Conservation (phyloP, 2,329 filamentous ascomycete genomes). For the Alternaria sp. region DNA sequence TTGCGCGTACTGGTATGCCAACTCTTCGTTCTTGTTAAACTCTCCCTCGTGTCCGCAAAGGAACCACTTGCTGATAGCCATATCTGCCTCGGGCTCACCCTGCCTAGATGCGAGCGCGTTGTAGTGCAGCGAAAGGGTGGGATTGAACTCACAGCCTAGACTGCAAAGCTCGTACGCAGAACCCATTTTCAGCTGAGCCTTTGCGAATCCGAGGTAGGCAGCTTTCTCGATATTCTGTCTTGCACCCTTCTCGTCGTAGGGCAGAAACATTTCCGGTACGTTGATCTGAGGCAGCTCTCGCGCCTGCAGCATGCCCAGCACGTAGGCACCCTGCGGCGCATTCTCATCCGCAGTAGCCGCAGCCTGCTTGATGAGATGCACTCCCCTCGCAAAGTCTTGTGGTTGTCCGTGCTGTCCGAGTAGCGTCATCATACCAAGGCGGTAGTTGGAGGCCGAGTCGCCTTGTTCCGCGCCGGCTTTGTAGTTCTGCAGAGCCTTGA, state of each 20-base stretch:
- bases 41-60: slow-evolving; percentile 91
- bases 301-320: slow-evolving; percentile 92
- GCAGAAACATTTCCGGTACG: slow-evolving; percentile 74
- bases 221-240: slow-evolving; percentile 94
- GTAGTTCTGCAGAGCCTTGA: slow-evolving; percentile 91
- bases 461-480: slow-evolving; percentile 76
- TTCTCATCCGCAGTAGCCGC: slow-evolving; percentile 93
- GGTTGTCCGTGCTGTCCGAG: slow-evolving; percentile 90
- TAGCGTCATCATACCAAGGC: slow-evolving; percentile 96
- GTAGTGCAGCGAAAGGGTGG: slow-evolving; percentile 91
- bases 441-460: slow-evolving; percentile 86
- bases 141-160: slow-evolving; percentile 92
- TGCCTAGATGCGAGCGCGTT: slow-evolving; percentile 91
- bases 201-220: slow-evolving; percentile 92
- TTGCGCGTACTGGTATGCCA: slow-evolving; percentile 90
- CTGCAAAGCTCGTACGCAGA: slow-evolving; percentile 94
- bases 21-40: slow-evolving; percentile 93
- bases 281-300: slow-evolving; percentile 89
- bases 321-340: slow-evolving; percentile 92
- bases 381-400: slow-evolving; percentile 77
- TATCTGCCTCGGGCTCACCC: slow-evolving; percentile 89
- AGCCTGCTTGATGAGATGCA: slow-evolving; percentile 82
- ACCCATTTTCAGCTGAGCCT: slow-evolving; percentile 97
- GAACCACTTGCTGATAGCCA: slow-evolving; percentile 98
- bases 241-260: slow-evolving; percentile 74